A percentile compares a stretch with the other conserved stretches of the same genome.
These are phyloP conservation scores for Aspergillus sp. DNA, from an alignment of 2,329 filamentous ascomycete species.

Conservation along the genomic window DNA sequence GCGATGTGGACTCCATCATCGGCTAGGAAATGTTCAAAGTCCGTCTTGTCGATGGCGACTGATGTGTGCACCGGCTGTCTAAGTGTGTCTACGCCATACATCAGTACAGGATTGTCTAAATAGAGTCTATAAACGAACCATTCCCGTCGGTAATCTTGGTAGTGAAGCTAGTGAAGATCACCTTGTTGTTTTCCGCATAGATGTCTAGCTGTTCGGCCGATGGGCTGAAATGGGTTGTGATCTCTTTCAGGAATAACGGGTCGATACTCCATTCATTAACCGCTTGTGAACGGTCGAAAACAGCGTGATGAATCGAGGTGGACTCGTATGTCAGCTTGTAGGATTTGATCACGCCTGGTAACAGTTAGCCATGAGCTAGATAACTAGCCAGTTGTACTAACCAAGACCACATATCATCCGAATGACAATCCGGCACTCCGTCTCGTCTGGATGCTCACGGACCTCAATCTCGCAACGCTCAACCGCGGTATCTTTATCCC, in stretches of 20 bases:
- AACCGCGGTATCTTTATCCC: slow-evolving; percentile 59
- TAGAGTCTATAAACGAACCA: slow-evolving; percentile 35
- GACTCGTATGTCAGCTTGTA: slow-evolving; percentile 66
- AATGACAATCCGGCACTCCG: slow-evolving; percentile 61
- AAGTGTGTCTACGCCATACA: slow-evolving; percentile 52
- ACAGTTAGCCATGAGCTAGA: background rate
- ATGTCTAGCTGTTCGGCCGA: slow-evolving; percentile 66
- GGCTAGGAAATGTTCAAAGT: slow-evolving; percentile 61
- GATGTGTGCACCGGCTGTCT: slow-evolving; percentile 66
- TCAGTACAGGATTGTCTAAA: background rate
- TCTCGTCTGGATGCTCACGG: slow-evolving; percentile 55
- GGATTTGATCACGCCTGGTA: slow-evolving; percentile 60
- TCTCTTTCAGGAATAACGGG: slow-evolving; percentile 57
- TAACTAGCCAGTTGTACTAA: slow-evolving; percentile 22
- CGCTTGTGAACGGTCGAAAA: slow-evolving; percentile 59
- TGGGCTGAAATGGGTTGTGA: slow-evolving; percentile 63
- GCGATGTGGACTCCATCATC: slow-evolving; percentile 61
- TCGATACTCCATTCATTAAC: slow-evolving; percentile 61
- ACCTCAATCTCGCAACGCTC: slow-evolving; percentile 63
- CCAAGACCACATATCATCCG: slow-evolving; percentile 63
- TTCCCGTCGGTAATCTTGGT: slow-evolving; percentile 63
- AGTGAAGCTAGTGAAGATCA: slow-evolving; percentile 65
- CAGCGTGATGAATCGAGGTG: slow-evolving; percentile 61
- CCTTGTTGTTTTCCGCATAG: slow-evolving; percentile 57
- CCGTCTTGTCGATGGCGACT: slow-evolving; percentile 60